Evolutionary conservation across 2,329 filamentous ascomycete genomes (phyloP), one percentile per base, ranked within the genome.

Genomic region (Nigrospora oryzae): DNA sequence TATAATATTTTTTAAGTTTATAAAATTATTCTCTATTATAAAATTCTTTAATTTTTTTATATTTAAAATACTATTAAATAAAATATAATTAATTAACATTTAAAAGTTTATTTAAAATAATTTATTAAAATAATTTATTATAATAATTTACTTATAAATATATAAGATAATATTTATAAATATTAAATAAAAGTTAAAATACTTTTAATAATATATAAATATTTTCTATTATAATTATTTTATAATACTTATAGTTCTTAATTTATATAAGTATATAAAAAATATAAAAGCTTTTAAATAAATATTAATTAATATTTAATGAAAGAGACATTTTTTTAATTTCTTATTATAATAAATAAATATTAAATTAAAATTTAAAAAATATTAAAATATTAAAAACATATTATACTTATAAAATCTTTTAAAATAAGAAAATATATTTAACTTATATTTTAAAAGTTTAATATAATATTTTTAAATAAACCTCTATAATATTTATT

Each of bases 401-500:
- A 46, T 59, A 46, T 23, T 51, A 35, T n/a, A 45, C 11, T 33
- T 51, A 56, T 0, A 62, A 44, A 40, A 58, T 60, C 31, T 56
- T 53, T 36, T 62, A 47, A 50, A 43, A 15, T 2, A 16, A 35
- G 15, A 40, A 43, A 11, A 46, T 30, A 5, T 38, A 39, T 16
- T 43, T 60, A 49, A 13, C 8, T 12, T 47, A 30, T 19, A 37
- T 32, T 2, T 39, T 33, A 17, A 44, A 43, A 46, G 51, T 44
- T 10, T 58, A 39, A 16, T 59, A 47, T 12, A 33, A 31, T 45
- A 49, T 40, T 49, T 46, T 60, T 43, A 57, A 46, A 36, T 52
- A 37, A 28, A 55, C 50, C 4, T 40, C 28, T 31, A 41, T 23
- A 31, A 65, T 46, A 36, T 66, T 60, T 5, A 57, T 57, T 12